Conservation (phyloP, 257 asterid species). For the Prunella vulgaris region DNA sequence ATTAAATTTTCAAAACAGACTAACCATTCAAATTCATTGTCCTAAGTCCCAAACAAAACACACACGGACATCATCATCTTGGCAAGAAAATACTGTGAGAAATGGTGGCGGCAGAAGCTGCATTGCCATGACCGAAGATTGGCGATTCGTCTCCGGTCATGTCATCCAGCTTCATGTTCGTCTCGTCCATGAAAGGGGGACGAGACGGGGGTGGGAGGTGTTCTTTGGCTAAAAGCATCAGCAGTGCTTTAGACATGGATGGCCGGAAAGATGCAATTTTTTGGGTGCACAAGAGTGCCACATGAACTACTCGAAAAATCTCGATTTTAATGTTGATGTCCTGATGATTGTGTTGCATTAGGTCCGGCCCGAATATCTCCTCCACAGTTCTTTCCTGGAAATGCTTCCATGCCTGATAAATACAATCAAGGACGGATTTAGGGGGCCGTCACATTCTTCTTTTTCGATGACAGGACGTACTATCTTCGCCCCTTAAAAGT, state of each 20-base stretch:
- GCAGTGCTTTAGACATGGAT: slow-evolving; percentile 54
- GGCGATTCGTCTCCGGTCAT: neutral
- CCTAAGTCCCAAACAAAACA: too few relatives aligned
- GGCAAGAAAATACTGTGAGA: slow-evolving; percentile 27
- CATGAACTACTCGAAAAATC: slow-evolving; percentile 45
- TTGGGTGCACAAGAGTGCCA: slow-evolving; percentile 57
- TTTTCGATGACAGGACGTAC: too few relatives aligned
- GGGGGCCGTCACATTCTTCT: too few relatives aligned
- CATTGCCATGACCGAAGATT: slow-evolving; percentile 17
- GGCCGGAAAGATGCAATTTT: slow-evolving; percentile 48
- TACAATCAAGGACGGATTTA: too few relatives aligned
- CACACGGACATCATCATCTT: slow-evolving; percentile 36
- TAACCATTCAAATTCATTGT: too few relatives aligned
- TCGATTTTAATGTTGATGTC: slow-evolving; percentile 24
- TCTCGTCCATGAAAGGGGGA: slow-evolving; percentile 59
- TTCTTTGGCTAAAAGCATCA: slow-evolving; percentile 45
- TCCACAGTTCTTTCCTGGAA: too few relatives aligned
- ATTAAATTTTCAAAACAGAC: too few relatives aligned
- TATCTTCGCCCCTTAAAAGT: too few relatives aligned
- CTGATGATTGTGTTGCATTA: too few relatives aligned
- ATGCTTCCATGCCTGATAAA: too few relatives aligned
- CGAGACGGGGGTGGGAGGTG: slow-evolving; percentile 46
- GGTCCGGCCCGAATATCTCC: too few relatives aligned
- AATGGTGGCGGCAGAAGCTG: slow-evolving; percentile 38
- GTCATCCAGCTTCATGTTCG: slow-evolving; percentile 42